These are phyloP conservation scores for Pseudisothecium myosuroides DNA, from an alignment of 225 moss, liverwort and hornwort genomes.

Conservation along the genomic window DNA sequence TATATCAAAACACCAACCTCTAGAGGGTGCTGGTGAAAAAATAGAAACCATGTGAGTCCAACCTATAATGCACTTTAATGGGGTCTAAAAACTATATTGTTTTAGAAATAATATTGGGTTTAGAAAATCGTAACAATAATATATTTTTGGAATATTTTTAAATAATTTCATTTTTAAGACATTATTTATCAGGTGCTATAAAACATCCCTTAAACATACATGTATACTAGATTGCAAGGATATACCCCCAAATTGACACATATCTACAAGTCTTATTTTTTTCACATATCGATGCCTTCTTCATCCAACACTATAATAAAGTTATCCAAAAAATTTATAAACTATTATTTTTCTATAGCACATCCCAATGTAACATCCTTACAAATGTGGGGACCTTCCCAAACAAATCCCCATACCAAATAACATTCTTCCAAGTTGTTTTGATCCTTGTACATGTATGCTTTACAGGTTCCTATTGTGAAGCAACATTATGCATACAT, in stretches of 20 bases:
- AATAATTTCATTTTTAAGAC: neutral
- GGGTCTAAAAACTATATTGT: neutral
- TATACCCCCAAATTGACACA: accelerated
- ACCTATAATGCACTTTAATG: neutral
- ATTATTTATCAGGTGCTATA: neutral
- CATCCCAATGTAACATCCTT: neutral
- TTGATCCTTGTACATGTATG: neutral
- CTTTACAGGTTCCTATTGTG: accelerated
- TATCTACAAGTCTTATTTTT: neutral
- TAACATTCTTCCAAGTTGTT: neutral
- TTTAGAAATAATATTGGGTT: neutral
- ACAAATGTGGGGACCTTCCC: accelerated
- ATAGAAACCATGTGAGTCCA: accelerated
- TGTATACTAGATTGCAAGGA: accelerated
- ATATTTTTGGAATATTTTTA: neutral
- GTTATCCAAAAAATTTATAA: neutral
- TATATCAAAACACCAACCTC: neutral
- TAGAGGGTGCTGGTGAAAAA: accelerated
- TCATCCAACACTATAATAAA: neutral
- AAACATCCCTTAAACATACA: accelerated
- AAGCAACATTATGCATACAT: neutral
- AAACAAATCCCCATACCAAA: neutral
- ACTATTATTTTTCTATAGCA: accelerated
- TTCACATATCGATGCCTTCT: accelerated
- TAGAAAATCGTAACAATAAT: neutral